phyloP scores from a whole-genome alignment of 768 basidiomycete species.

The Termitomyces sp. region DNA sequence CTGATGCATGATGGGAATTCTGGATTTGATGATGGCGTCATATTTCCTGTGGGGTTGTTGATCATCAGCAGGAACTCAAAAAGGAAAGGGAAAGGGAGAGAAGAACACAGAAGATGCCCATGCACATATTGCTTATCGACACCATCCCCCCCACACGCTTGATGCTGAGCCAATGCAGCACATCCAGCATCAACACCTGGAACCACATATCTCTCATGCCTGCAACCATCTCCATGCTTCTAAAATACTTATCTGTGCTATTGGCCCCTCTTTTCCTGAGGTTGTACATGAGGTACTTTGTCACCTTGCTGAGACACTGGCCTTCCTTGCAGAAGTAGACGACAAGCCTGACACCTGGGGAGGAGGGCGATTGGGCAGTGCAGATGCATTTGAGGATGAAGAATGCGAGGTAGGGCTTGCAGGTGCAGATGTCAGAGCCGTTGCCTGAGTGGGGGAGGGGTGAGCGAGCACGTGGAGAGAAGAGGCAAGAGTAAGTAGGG shows the following conservation, averaged over 20 bases:
- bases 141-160: conserved; percentile 88
- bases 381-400: conserved; percentile 93
- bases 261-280: conserved; percentile 93
- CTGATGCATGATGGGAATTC: conserved; percentile 75
- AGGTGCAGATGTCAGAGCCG: conserved; percentile 89
- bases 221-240: conserved; percentile 87
- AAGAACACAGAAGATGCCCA: too few relatives aligned
- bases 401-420: conserved; percentile 89
- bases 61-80: not conserved
- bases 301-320: conserved; percentile 89
- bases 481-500: not conserved
- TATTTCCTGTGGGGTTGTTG: conserved; percentile 65
- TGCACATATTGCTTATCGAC: too few relatives aligned
- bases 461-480: too few relatives aligned
- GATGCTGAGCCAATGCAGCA: conserved; percentile 93
- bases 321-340: conserved; percentile 96
- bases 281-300: conserved; percentile 96
- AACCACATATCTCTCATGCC: conserved; percentile 97
- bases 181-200: conserved; percentile 93
- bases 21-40: conserved; percentile 86
- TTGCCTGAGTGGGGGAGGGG: too few relatives aligned
- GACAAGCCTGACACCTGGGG: conserved; percentile 91
- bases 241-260: conserved; percentile 91
- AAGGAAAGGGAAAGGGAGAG: too few relatives aligned
- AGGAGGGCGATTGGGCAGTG: conserved; percentile 55